phyloP scores from a whole-genome alignment of 108 stramenopile species.

The Stephanodiscus minutulus region DNA sequence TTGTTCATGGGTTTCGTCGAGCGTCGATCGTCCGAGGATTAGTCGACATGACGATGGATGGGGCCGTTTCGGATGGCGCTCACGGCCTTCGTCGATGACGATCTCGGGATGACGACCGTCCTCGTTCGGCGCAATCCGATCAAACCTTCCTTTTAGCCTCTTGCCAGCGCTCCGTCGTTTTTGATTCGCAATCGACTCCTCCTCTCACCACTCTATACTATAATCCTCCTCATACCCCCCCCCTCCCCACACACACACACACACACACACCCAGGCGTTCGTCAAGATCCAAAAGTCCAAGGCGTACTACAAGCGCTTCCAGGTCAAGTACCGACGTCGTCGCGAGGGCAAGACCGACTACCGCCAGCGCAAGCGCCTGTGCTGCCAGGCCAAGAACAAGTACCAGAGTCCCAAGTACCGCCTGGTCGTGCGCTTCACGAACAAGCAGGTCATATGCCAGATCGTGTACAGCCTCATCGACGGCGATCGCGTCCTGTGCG shows the following conservation, averaged over 20 bases:
- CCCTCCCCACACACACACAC: neutral
- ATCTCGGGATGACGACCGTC: too few species aligned
- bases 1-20: too few species aligned
- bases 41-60: too few species aligned
- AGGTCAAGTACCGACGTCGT: slow-evolving; percentile 99
- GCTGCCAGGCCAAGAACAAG: slow-evolving; percentile 99
- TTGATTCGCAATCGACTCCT: too few species aligned
- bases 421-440: slow-evolving; percentile 96
- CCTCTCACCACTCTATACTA: too few species aligned
- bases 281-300: slow-evolving; percentile 95
- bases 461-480: slow-evolving; percentile 95
- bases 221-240: neutral
- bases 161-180: too few species aligned
- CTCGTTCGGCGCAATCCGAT: too few species aligned
- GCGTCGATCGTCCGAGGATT: too few species aligned
- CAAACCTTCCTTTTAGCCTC: too few species aligned
- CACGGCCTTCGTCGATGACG: too few species aligned
- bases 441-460: slow-evolving; percentile 93
- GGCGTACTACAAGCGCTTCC: slow-evolving; percentile 98
- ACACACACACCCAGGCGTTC: slow-evolving; percentile 57
- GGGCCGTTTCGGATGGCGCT: too few species aligned
- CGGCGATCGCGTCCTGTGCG: slow-evolving; percentile 92
- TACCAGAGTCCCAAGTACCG: slow-evolving; percentile 99
- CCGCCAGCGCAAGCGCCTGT: slow-evolving; percentile 97
- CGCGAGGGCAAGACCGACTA: slow-evolving; percentile 99